Evolutionary conservation across 2,329 filamentous ascomycete genomes (phyloP).

Genomic region (Macrophomina tecta): DNA sequence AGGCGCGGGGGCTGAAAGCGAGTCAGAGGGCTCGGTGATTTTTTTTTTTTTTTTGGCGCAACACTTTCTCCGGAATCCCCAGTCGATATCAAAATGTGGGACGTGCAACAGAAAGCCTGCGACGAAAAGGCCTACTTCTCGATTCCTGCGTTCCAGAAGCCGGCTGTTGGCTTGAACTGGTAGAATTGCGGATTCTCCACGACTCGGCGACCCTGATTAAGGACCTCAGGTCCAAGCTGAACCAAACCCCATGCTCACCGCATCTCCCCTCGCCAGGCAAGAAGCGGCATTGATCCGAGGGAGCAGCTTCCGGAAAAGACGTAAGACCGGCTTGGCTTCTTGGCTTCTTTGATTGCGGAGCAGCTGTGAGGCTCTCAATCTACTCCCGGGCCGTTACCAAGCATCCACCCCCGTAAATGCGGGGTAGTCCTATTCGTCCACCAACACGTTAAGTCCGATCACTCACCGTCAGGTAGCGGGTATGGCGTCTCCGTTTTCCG

Average conservation of each 20-base stretch:
- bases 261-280: not conserved
- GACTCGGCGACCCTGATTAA: not conserved
- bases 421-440: slow-evolving; percentile 7
- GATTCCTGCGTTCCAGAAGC: no score
- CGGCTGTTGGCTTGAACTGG: no score
- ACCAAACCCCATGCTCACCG: not conserved
- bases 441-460: not conserved
- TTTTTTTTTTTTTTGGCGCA: not conserved
- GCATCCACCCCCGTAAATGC: slow-evolving; percentile 9
- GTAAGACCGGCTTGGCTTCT: slow-evolving; percentile 15
- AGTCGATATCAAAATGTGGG: no score
- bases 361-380: slow-evolving; percentile 1
- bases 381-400: not conserved
- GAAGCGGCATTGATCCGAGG: not conserved
- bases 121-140: no score
- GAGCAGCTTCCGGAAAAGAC: not conserved
- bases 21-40: not conserved
- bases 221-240: not conserved
- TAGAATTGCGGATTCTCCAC: not conserved
- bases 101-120: no score
- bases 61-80: not conserved
- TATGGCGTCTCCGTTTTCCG: not conserved
- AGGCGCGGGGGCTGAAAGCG: not conserved
- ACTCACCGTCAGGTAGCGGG: not conserved
- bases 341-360: not conserved